Evolutionary conservation across 1,284 basidiomycete genomes (phyloP).

Genomic region (Austroboletus niveus): DNA sequence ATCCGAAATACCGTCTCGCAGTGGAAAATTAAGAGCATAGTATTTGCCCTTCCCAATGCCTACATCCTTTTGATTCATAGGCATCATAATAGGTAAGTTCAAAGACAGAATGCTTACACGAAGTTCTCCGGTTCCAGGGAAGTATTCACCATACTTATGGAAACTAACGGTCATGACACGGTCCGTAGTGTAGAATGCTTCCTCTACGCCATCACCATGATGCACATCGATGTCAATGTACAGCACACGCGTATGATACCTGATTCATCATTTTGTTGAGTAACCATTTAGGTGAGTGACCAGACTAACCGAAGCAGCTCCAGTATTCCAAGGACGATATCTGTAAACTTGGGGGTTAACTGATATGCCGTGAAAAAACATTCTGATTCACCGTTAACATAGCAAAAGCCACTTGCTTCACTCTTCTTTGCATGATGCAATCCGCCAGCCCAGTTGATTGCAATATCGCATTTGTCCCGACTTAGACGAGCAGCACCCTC

Average conservation of each 20-base stretch:
- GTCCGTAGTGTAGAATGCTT: constrained; percentile 99
- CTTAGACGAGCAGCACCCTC: constrained; percentile 97
- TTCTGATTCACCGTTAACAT: constrained; percentile 80
- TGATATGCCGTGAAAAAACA: neutral
- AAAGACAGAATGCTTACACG: constrained; percentile 51
- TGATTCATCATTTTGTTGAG: constrained; percentile 25
- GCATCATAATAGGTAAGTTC: neutral
- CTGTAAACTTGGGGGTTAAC: constrained; percentile 37
- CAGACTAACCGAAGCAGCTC: constrained; percentile 77
- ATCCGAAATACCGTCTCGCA: constrained; percentile 95
- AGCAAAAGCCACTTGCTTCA: constrained; percentile 98
- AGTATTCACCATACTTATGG: constrained; percentile 99
- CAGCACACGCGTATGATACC: constrained; percentile 92
- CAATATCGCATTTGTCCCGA: constrained; percentile 97
- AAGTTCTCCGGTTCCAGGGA: constrained; percentile 97
- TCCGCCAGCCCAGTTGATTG: constrained; percentile 98
- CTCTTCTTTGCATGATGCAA: constrained; percentile 99
- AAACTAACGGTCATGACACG: constrained; percentile 98
- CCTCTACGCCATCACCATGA: constrained; percentile 98
- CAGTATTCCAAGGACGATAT: constrained; percentile 96
- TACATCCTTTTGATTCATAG: constrained; percentile 60
- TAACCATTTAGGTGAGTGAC: neutral
- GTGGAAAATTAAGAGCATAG: constrained; percentile 92
- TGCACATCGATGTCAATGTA: constrained; percentile 99
- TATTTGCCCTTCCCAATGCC: constrained; percentile 92